Evolutionary conservation across 2,329 filamentous ascomycete species (phyloP), one percentile per base, ranked within the genome.

Genomic region (Hortaea sp.): DNA sequence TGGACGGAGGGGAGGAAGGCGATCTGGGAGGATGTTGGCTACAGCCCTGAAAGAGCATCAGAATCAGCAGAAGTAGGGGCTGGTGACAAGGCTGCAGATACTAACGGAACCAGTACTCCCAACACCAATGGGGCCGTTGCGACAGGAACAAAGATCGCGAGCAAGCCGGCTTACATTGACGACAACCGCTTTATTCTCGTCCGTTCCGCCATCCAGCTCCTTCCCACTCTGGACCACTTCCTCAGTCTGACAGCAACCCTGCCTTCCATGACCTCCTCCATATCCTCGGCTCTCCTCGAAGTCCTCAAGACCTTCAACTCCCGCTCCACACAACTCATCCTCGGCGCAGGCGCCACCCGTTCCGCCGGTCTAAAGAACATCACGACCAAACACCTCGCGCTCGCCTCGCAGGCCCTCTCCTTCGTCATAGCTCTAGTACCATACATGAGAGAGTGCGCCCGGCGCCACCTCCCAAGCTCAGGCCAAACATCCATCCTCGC

Each of bases 241-340:
- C 74, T 95, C 53, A 85, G 85, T 51, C 76, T 98, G 4, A 82
- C 90, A 47, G 76, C 85, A 5, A 83, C 82, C 30, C 90, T 97
- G 47, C 90, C 92, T 1, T 90, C 84, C 50, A 89, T 95, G 79
- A 85, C 88, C 1, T 74, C 82, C 2, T 88, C 95, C 48, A 82
- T 95, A 44, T 85, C 87, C 0, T 72, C 78, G 2, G 83, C 82
- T 0, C 76, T 98, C 7, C 73, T 95, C 38, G 83, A 92, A 20
- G 94, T 94, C 60, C 75, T 97, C 10, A 86, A 92, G 54, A 75
- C 94, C 4, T 98, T 97, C 74, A 95, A 98, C 65, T 95, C 88
- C 2, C 84, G 92, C 13, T 89, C 89, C 48, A 94, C 85, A n/a
- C 92, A 98, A 63, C 77, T 98, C 48, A 95, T 98, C 53, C 80